Evolutionary conservation across 2,329 filamentous ascomycete species (phyloP).

Genomic region (Ophiostoma sp.): DNA sequence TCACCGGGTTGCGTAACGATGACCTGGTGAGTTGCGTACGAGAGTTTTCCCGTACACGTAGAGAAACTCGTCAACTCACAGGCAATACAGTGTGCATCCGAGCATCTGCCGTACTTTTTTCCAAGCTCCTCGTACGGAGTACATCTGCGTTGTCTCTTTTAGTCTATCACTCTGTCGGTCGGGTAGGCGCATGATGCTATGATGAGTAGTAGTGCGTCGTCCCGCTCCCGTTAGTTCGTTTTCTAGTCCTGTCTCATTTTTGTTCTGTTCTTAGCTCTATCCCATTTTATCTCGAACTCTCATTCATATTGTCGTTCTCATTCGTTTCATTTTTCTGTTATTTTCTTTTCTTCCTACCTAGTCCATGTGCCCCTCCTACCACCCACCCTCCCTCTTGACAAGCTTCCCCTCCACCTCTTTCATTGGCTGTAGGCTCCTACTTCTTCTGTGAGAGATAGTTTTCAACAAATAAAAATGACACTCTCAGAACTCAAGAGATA

Average conservation of each 20-base stretch:
- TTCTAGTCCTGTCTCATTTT: neutral
- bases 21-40: neutral
- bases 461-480: neutral
- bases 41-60: neutral
- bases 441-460: neutral
- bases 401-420: neutral
- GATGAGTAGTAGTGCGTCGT: neutral
- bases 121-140: neutral
- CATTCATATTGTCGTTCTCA: too few species aligned
- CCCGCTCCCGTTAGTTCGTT: neutral
- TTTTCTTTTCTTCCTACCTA: neutral
- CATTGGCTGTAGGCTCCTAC: neutral
- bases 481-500: neutral
- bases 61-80: neutral
- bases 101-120: neutral
- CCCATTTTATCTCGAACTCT: neutral
- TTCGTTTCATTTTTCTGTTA: too few species aligned
- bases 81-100: neutral
- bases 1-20: neutral
- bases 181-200: conserved; percentile 19
- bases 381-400: neutral
- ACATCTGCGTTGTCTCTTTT: neutral
- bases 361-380: conserved; percentile 1
- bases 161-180: neutral
- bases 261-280: neutral